Evolutionary conservation across 345 rosid species (phyloP).

Genomic region (Salix brachista): DNA sequence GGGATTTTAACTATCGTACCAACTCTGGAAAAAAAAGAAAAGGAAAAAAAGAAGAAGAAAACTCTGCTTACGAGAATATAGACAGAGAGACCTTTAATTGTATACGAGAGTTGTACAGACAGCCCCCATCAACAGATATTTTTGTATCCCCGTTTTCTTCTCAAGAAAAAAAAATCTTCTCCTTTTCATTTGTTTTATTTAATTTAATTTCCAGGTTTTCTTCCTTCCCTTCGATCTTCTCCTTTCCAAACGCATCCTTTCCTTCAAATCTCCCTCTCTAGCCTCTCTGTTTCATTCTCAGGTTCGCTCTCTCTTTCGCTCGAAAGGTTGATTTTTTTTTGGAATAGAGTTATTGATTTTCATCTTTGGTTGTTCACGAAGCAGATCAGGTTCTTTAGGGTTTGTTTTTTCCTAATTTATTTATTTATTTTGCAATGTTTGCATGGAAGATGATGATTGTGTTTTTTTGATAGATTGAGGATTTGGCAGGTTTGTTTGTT

Average conservation of each 20-base stretch:
- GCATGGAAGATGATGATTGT: background rate
- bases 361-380: background rate
- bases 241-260: background rate
- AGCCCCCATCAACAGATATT: slow-evolving; percentile 9
- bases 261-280: background rate
- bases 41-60: background rate
- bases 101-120: background rate
- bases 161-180: background rate
- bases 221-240: background rate
- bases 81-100: background rate
- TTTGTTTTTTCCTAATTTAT: background rate
- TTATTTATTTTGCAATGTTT: background rate
- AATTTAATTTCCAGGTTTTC: slow-evolving; percentile 3
- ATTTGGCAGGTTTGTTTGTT: no score
- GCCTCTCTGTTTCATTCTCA: background rate
- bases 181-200: slow-evolving; percentile 1
- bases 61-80: background rate
- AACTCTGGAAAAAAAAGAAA: no score
- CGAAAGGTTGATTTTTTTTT: background rate
- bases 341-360: slow-evolving; percentile 14
- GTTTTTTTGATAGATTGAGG: no score
- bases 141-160: slow-evolving; percentile 23
- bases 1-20: no score
- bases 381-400: background rate
- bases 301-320: background rate